These are phyloP conservation scores for Pseudonitzschia delicatissima DNA, from an alignment of 108 stramenopile genomes.

Conservation along the genomic window DNA sequence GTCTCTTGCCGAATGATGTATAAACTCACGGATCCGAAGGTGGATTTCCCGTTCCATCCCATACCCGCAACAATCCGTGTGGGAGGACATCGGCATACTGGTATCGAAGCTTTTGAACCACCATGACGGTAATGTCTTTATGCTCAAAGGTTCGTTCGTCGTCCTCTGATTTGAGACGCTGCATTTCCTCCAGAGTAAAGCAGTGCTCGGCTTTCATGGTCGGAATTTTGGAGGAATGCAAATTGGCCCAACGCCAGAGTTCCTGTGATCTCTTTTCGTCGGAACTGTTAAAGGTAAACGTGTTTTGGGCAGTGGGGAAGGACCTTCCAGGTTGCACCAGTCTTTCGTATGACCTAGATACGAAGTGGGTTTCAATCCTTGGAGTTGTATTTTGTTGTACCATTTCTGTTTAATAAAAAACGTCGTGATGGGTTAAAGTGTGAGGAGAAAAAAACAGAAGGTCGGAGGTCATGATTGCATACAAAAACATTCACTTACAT, in stretches of 20 bases:
- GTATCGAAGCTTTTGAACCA: slow-evolving; percentile 52
- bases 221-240: slow-evolving; percentile 40
- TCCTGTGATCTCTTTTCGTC: slow-evolving; percentile 24
- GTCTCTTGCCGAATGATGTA: not conserved
- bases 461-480: too few relatives aligned
- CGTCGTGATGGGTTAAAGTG: too few relatives aligned
- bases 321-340: slow-evolving; percentile 5
- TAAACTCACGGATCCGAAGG: slow-evolving; percentile 69
- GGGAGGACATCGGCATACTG: slow-evolving; percentile 15
- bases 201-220: slow-evolving; percentile 38
- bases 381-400: slow-evolving; percentile 33
- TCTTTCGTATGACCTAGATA: slow-evolving; percentile 35
- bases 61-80: slow-evolving; percentile 69
- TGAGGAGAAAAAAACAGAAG: too few relatives aligned
- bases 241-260: slow-evolving; percentile 76
- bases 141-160: slow-evolving; percentile 24
- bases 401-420: slow-evolving; percentile 10
- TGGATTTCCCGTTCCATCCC: slow-evolving; percentile 84
- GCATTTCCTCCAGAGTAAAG: slow-evolving; percentile 26
- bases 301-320: slow-evolving; percentile 11
- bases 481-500: slow-evolving; percentile 10
- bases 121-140: slow-evolving; percentile 70
- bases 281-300: slow-evolving; percentile 9
- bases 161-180: slow-evolving; percentile 25
- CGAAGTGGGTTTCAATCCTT: slow-evolving; percentile 24